These are phyloP conservation scores for Metarhizium guizhouense DNA, from an alignment of 2,329 filamentous ascomycete species.

Conservation along the genomic window DNA sequence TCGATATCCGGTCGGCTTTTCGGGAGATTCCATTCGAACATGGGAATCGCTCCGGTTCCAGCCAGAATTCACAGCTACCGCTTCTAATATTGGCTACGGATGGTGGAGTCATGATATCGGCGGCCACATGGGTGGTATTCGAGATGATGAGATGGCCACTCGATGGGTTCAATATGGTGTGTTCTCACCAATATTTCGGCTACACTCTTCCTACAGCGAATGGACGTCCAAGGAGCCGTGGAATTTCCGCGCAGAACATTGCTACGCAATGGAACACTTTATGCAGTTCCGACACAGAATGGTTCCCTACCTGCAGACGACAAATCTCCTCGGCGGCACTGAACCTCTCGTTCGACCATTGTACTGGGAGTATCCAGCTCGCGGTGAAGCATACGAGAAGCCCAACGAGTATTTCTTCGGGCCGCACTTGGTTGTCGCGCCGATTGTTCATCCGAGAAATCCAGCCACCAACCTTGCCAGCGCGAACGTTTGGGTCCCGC, in stretches of 20 bases:
- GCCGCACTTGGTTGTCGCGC: constrained; percentile 43
- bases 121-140: constrained; percentile 47
- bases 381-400: constrained; percentile 42
- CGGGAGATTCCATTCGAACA: constrained; percentile 49
- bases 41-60: constrained; percentile 57
- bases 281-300: constrained; percentile 47
- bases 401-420: constrained; percentile 54
- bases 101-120: constrained; percentile 64
- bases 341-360: constrained; percentile 49
- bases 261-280: constrained; percentile 36
- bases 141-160: constrained; percentile 48
- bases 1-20: constrained; percentile 56
- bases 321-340: constrained; percentile 37
- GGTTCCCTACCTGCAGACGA: constrained; percentile 50
- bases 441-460: constrained; percentile 43
- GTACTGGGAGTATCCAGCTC: constrained; percentile 49
- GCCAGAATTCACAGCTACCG: constrained; percentile 56
- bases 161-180: constrained; percentile 55
- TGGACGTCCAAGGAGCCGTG: constrained; percentile 57
- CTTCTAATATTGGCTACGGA: constrained; percentile 57
- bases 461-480: constrained; percentile 33
- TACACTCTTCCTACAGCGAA: constrained; percentile 47
- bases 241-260: constrained; percentile 32
- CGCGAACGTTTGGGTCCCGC: constrained; percentile 47
- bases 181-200: constrained; percentile 50